These are phyloP conservation scores for Entomortierella chlamydospora DNA, from an alignment of 192 early-diverging fungal species.

Conservation along the genomic window DNA sequence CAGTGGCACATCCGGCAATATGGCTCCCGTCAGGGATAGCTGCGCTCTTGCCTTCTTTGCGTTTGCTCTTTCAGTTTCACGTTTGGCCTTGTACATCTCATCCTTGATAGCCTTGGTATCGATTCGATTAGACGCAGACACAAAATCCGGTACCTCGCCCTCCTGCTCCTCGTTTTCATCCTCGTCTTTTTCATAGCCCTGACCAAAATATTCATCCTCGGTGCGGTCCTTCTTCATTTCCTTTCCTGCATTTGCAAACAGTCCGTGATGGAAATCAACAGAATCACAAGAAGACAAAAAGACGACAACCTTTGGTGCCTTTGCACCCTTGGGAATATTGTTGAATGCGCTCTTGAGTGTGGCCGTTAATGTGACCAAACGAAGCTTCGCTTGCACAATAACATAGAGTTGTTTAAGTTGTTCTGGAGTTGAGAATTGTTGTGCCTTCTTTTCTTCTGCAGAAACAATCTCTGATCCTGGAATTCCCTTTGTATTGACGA, in stretches of 20 bases:
- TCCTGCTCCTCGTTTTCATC: slow-evolving; percentile 51
- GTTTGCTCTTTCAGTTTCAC: slow-evolving; percentile 61
- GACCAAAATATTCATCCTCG: slow-evolving; percentile 50
- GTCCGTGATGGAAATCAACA: slow-evolving; percentile 94
- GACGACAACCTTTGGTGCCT: slow-evolving; percentile 83
- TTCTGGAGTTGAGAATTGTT: slow-evolving; percentile 78
- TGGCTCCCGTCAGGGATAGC: slow-evolving; percentile 59
- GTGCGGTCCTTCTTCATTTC: slow-evolving; percentile 46
- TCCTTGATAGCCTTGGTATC: slow-evolving; percentile 41
- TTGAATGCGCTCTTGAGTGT: slow-evolving; percentile 70
- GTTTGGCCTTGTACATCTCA: slow-evolving; percentile 60
- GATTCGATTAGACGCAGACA: slow-evolving; percentile 45
- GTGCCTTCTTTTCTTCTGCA: slow-evolving; percentile 47
- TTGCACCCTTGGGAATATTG: slow-evolving; percentile 20
- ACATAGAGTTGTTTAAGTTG: slow-evolving; percentile 91
- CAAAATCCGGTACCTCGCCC: slow-evolving; percentile 49
- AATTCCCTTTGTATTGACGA: slow-evolving; percentile 42
- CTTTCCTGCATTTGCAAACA: slow-evolving; percentile 76
- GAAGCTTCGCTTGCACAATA: slow-evolving; percentile 90
- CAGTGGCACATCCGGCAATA: slow-evolving; percentile 77
- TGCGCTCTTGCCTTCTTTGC: slow-evolving; percentile 46
- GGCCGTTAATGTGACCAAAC: slow-evolving; percentile 86
- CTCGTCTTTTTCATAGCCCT: slow-evolving; percentile 57
- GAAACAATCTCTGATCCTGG: slow-evolving; percentile 48
- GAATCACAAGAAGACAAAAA: slow-evolving; percentile 94